These are phyloP conservation scores for Aspergillus sp. DNA, from an alignment of 2,329 filamentous ascomycete genomes.

Conservation along the genomic window DNA sequence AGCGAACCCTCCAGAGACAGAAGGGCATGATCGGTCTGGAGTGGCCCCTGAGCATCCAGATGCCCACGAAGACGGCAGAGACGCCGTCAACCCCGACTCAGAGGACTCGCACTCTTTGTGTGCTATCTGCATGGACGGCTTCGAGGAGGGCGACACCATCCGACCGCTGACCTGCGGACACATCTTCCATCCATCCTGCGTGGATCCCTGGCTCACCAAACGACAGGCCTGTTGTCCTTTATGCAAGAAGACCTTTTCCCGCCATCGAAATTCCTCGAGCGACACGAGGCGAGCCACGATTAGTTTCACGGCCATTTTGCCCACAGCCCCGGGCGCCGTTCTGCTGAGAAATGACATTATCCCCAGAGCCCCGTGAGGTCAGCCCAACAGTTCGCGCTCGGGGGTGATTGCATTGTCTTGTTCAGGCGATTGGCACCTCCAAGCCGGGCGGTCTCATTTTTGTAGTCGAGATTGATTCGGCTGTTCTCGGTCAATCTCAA, in stretches of 20 bases:
- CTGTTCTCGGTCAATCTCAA: too few relatives aligned
- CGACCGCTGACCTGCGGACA: constrained; percentile 93
- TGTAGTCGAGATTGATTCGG: neutral
- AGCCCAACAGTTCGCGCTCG: neutral
- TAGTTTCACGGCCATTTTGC: neutral
- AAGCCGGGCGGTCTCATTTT: neutral
- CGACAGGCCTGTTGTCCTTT: constrained; percentile 92
- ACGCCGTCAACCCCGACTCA: neutral
- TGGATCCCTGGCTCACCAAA: constrained; percentile 94
- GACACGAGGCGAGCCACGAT: neutral
- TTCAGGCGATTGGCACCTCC: too few relatives aligned
- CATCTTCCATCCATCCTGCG: constrained; percentile 90
- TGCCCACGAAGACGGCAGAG: neutral
- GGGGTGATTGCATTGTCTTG: too few relatives aligned
- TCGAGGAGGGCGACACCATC: constrained; percentile 87
- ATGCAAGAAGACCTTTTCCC: constrained; percentile 60
- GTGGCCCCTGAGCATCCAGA: neutral
- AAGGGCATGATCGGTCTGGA: neutral
- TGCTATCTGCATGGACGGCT: constrained; percentile 93
- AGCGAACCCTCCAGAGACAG: too few relatives aligned
- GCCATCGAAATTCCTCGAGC: neutral
- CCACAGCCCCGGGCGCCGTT: neutral
- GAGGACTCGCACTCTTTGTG: constrained; percentile 46
- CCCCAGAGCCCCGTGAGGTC: neutral
- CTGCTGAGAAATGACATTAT: neutral